Percentiles rank a stretch among this genome's conserved stretches.
These are phyloP conservation scores for Ascochyta pisi DNA, from an alignment of 2,329 filamentous ascomycete genomes.

Conservation along the genomic window DNA sequence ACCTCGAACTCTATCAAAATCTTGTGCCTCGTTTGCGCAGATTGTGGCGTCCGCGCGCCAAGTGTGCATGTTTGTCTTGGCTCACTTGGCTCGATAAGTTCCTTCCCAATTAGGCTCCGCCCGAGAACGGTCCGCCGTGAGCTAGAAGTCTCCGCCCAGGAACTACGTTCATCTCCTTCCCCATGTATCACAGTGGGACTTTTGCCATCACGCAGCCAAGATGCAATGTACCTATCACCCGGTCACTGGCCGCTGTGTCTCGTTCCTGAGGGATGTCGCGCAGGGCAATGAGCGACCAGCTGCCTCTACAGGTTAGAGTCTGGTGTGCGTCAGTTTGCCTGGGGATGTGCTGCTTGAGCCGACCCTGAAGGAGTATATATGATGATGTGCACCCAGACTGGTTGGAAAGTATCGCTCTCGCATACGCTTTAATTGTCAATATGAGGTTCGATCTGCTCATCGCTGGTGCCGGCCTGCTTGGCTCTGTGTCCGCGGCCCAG, in stretches of 20 bases:
- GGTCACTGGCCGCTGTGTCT: slow-evolving; percentile 15
- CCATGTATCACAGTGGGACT: slow-evolving; percentile 23
- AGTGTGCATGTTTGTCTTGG: slow-evolving; percentile 10
- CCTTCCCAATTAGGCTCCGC: slow-evolving; percentile 35
- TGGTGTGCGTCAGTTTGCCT: slow-evolving; percentile 4
- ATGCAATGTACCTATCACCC: slow-evolving; percentile 21
- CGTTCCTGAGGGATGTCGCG: slow-evolving; percentile 27
- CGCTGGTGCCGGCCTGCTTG: slow-evolving; percentile 29
- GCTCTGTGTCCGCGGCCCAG: slow-evolving; percentile 13
- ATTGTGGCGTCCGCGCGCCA: slow-evolving; percentile 25
- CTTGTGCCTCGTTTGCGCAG: slow-evolving; percentile 11
- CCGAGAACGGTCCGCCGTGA: slow-evolving; percentile 16
- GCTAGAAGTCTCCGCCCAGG: slow-evolving; percentile 23
- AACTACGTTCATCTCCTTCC: slow-evolving; percentile 30
- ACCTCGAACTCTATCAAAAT: neutral
- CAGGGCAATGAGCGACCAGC: slow-evolving; percentile 18
- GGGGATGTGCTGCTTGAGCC: slow-evolving; percentile 1
- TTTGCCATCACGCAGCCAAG: slow-evolving; percentile 30
- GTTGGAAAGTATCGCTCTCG: slow-evolving; percentile 15
- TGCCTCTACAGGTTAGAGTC: slow-evolving; percentile 32
- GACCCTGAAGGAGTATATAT: slow-evolving; percentile 28
- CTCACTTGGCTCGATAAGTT: slow-evolving; percentile 26
- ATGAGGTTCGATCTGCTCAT: slow-evolving; percentile 42
- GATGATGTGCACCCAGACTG: neutral
- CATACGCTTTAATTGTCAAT: slow-evolving; percentile 19